Percentiles rank a stretch among this genome's conserved stretches.
These are phyloP conservation scores for Bodo saltans DNA, from an alignment of 78 protist genomes.

Conservation along the genomic window DNA sequence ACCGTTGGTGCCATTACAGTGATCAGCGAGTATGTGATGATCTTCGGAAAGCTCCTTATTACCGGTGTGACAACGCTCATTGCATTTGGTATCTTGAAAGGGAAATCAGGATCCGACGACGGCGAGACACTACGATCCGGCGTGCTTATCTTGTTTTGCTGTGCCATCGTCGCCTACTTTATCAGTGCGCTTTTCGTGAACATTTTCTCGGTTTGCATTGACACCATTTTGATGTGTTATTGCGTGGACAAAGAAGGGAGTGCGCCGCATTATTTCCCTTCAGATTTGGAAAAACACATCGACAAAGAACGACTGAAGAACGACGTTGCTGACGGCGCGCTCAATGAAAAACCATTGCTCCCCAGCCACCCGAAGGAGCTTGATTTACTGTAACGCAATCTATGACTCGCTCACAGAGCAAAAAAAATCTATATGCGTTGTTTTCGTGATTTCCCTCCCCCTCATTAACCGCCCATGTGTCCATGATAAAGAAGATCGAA, in stretches of 20 bases:
- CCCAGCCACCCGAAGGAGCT: no score
- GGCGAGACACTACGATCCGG: background rate
- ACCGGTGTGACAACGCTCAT: background rate
- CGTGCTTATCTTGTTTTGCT: background rate
- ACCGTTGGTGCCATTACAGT: conserved; percentile 1
- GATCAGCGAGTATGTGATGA: conserved; percentile 11
- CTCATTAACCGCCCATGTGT: no score
- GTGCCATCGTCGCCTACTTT: background rate
- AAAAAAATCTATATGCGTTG: no score
- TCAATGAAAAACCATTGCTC: no score
- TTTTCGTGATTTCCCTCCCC: no score
- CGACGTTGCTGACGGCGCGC: no score
- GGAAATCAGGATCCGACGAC: no score
- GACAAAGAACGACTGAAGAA: no score
- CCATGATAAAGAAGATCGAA: no score
- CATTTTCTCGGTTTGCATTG: conserved; percentile 15
- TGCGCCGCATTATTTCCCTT: background rate
- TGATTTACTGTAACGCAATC: no score
- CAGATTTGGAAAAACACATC: background rate
- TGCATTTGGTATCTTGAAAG: background rate
- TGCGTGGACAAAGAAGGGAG: background rate
- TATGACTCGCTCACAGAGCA: no score
- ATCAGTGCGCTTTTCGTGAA: background rate
- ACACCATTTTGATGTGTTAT: conserved; percentile 4
- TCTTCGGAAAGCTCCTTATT: conserved; percentile 16